Evolutionary conservation across 352 stramenopile species (phyloP).

Genomic region (Globisporangium iwayamae): DNA sequence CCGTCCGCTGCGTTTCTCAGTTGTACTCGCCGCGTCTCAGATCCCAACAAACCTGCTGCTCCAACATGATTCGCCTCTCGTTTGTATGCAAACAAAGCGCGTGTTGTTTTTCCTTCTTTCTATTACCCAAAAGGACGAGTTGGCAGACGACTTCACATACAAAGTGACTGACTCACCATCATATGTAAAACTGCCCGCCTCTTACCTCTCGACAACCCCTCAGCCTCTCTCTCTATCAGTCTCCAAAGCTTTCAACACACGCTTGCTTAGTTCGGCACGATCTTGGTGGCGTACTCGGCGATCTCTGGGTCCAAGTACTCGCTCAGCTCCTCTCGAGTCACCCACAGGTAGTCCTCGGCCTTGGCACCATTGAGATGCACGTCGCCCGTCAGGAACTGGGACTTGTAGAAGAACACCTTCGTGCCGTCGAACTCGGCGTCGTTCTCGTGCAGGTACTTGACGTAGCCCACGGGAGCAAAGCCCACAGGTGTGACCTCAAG

Average conservation of each 20-base stretch:
- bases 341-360: conserved; percentile 76
- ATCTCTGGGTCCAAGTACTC: conserved; percentile 76
- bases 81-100: neutral
- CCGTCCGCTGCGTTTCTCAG: neutral
- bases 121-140: conserved; percentile 5
- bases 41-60: neutral
- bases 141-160: neutral
- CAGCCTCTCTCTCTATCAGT: conserved; percentile 3
- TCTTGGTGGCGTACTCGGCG: conserved; percentile 73
- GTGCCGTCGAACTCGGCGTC: conserved; percentile 61
- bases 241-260: neutral
- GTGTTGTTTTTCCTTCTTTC: conserved; percentile 11
- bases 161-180: no score
- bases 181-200: neutral
- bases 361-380: conserved; percentile 57
- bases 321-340: conserved; percentile 65
- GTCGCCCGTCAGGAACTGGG: conserved; percentile 56
- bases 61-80: neutral
- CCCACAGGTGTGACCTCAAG: conserved; percentile 54
- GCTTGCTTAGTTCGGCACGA: conserved; percentile 54
- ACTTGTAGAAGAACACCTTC: conserved; percentile 89
- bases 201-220: neutral
- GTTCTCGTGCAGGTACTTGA: conserved; percentile 60
- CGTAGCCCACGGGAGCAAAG: conserved; percentile 74
- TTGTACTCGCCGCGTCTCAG: neutral